Evolutionary conservation across 129 eudicot genomes (phyloP).

Genomic region (Chrysanthemum seticuspe): DNA sequence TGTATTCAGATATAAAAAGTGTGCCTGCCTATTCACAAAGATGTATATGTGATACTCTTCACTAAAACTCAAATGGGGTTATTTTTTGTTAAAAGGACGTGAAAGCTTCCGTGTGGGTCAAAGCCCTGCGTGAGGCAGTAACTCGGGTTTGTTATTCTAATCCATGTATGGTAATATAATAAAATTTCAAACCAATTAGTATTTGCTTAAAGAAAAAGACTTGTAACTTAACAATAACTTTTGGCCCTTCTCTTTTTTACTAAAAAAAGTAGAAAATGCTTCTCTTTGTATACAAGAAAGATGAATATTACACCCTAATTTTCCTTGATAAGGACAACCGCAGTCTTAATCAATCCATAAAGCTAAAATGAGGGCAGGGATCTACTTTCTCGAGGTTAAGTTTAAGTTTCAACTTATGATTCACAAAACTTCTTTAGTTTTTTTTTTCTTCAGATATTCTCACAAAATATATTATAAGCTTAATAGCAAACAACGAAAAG

Average conservation of each 20-base stretch:
- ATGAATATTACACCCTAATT: constrained; percentile 16
- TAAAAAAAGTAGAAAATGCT: background rate
- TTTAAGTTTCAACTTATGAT: no score
- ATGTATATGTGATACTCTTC: background rate
- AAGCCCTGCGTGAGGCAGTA: background rate
- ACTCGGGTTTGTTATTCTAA: background rate
- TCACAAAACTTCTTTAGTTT: no score
- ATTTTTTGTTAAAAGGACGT: background rate
- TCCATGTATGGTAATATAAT: background rate
- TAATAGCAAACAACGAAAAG: background rate
- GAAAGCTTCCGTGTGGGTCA: background rate
- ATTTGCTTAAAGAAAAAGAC: constrained; percentile 22
- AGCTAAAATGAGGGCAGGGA: background rate
- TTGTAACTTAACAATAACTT: constrained; percentile 18
- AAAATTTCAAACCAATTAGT: constrained; percentile 6
- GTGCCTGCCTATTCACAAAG: constrained; percentile 8
- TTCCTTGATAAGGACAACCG: background rate
- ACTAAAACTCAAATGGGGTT: background rate
- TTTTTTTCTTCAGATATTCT: no score
- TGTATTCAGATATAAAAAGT: background rate
- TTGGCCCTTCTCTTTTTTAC: constrained; percentile 16
- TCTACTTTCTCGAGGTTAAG: constrained; percentile 5
- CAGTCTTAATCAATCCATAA: constrained; percentile 2
- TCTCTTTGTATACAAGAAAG: constrained; percentile 28
- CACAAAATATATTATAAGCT: background rate